These are phyloP conservation scores for Russula foetens DNA, from an alignment of 768 basidiomycete genomes.

Conservation along the genomic window DNA sequence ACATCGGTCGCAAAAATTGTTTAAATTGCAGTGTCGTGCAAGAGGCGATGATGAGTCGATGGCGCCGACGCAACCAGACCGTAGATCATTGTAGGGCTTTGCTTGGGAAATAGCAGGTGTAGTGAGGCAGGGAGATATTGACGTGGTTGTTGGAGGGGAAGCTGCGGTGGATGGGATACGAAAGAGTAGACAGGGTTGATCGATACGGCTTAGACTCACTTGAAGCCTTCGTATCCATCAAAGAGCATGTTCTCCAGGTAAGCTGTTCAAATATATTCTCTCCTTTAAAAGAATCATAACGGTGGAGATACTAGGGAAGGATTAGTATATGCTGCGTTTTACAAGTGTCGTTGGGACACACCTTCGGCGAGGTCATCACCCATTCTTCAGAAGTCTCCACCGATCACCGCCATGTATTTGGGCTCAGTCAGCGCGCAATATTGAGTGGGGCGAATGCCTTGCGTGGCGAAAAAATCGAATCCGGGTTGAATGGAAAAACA, in stretches of 20 bases:
- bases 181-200: not conserved
- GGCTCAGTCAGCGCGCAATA: conserved; percentile 49
- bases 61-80: conserved; percentile 40
- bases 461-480: conserved; percentile 34
- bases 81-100: conserved; percentile 45
- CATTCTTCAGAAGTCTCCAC: conserved; percentile 49
- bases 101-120: conserved; percentile 51
- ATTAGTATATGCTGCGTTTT: not conserved
- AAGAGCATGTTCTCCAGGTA: conserved; percentile 54
- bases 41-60: no score
- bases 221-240: conserved; percentile 33
- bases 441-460: conserved; percentile 39
- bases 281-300: conserved; percentile 51
- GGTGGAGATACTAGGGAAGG: conserved; percentile 32
- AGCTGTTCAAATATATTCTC: conserved; percentile 49
- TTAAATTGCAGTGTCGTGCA: conserved; percentile 47
- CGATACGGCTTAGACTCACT: not conserved
- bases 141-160: conserved; percentile 33
- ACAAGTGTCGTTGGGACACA: not conserved
- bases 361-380: conserved; percentile 28
- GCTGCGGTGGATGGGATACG: conserved; percentile 22
- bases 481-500: conserved; percentile 19
- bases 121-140: conserved; percentile 26
- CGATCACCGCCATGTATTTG: conserved; percentile 44
- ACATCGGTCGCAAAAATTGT: conserved; percentile 53